These are phyloP conservation scores for Fusarium devonianum DNA, from an alignment of 2,329 filamentous ascomycete species.

Conservation along the genomic window DNA sequence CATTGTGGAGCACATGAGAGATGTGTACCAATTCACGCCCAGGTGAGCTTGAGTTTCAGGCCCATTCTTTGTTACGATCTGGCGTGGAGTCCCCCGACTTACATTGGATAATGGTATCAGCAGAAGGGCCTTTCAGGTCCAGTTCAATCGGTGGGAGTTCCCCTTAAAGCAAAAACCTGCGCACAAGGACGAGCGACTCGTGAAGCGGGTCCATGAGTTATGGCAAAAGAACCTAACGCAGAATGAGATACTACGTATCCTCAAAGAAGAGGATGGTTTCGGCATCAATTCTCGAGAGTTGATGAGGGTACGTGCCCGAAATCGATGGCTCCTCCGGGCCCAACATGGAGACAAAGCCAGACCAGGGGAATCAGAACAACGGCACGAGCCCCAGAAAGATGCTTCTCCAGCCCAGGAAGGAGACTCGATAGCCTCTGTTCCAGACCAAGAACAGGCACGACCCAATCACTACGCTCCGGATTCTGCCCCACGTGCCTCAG, in stretches of 20 bases:
- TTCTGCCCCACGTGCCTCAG: neutral
- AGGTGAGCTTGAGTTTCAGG: constrained; percentile 48
- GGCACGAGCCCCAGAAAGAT: constrained; percentile 13
- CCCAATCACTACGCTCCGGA: constrained; percentile 4
- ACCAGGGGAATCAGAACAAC: constrained; percentile 17
- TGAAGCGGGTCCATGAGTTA: constrained; percentile 74
- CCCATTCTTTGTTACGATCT: neutral
- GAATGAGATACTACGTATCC: constrained; percentile 73
- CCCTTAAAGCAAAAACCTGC: constrained; percentile 76
- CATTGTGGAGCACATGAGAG: constrained; percentile 75
- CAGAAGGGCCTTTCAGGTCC: constrained; percentile 77
- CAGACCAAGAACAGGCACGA: constrained; percentile 5
- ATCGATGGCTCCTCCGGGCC: constrained; percentile 71
- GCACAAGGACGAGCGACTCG: constrained; percentile 72
- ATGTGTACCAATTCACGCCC: constrained; percentile 70
- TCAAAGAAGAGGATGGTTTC: constrained; percentile 75
- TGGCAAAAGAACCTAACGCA: constrained; percentile 79
- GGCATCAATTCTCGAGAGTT: constrained; percentile 75
- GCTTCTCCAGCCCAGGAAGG: constrained; percentile 8
- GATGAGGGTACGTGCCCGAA: constrained; percentile 71
- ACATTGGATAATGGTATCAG: constrained; percentile 51
- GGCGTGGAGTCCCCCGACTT: constrained; percentile 4
- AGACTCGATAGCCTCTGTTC: constrained; percentile 8
- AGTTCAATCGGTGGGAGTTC: constrained; percentile 82
- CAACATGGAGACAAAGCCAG: constrained; percentile 64